A percentile compares a stretch with the other conserved stretches of the same genome.
Conservation (phyloP, 257 asterid species). For the Rhazya stricta region DNA sequence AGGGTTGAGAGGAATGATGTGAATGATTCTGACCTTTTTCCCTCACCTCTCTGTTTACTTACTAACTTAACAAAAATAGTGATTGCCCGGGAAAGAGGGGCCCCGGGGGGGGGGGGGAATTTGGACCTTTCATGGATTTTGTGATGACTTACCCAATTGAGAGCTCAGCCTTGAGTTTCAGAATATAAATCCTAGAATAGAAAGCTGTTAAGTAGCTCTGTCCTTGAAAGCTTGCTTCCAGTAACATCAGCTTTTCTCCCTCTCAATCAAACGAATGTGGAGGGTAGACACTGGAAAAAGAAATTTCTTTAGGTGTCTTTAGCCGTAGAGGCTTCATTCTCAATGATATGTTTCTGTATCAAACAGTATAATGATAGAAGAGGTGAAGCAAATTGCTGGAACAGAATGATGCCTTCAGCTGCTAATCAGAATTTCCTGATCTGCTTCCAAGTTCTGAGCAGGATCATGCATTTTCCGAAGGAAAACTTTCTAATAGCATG, state of each 20-base stretch:
- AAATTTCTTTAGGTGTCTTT: not conserved
- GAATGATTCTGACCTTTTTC: not conserved
- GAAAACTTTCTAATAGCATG: not conserved
- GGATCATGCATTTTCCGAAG: not conserved
- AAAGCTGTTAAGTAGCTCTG: not conserved
- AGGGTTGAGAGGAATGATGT: not conserved
- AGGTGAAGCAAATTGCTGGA: not conserved
- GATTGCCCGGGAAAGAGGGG: too few relatives aligned
- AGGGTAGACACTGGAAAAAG: not conserved
- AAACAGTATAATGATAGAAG: not conserved
- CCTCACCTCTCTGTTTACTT: not conserved
- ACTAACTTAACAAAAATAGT: not conserved
- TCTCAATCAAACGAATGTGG: not conserved
- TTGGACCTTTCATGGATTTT: not conserved
- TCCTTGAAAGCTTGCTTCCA: not conserved
- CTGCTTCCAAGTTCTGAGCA: not conserved
- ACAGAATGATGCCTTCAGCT: not conserved
- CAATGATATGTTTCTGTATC: not conserved
- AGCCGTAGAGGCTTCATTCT: not conserved
- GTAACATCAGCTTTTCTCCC: not conserved
- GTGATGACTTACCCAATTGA: not conserved
- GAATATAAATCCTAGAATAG: not conserved
- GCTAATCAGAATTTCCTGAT: not conserved
- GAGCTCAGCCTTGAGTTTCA: not conserved
- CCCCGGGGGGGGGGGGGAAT: too few relatives aligned